Percentiles rank a stretch among this genome's conserved stretches.
Evolutionary conservation across 2,329 filamentous ascomycete species (phyloP).

Genomic region (Talaromyces sp.): DNA sequence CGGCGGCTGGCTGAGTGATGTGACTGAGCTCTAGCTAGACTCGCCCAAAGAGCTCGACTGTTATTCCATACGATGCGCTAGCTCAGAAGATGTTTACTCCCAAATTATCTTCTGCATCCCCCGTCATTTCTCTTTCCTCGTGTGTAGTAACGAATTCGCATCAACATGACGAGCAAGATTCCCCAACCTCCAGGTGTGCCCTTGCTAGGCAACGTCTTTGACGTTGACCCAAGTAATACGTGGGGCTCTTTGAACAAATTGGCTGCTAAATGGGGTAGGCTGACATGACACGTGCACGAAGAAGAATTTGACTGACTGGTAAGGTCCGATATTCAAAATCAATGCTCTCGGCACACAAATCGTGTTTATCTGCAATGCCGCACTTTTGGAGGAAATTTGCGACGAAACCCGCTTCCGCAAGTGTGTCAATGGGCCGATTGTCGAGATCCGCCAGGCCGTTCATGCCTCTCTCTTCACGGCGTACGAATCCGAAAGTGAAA

Average conservation of each 20-base stretch:
- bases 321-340: constrained; percentile 60
- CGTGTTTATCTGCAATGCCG: constrained; percentile 53
- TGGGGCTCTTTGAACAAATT: constrained; percentile 51
- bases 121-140: not conserved
- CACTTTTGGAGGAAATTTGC: constrained; percentile 61
- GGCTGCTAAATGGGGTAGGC: constrained; percentile 47
- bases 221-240: constrained; percentile 49
- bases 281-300: not conserved
- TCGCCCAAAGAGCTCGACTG: not conserved
- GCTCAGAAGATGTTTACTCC: not conserved
- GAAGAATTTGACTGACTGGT: not conserved
- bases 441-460: constrained; percentile 58
- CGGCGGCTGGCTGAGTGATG: constrained; percentile 7
- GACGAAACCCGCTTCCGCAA: constrained; percentile 61
- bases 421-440: constrained; percentile 51
- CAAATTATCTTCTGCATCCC: not conserved
- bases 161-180: constrained; percentile 46
- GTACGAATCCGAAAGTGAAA: constrained; percentile 32
- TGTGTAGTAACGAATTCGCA: not conserved
- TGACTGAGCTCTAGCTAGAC: not conserved
- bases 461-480: constrained; percentile 67
- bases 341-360: constrained; percentile 44
- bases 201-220: constrained; percentile 52
- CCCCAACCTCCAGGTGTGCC: constrained; percentile 51
- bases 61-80: not conserved